Evolutionary conservation across 495 filamentous ascomycete species (phyloP).

Genomic region (Corynascus novoguineensis): DNA sequence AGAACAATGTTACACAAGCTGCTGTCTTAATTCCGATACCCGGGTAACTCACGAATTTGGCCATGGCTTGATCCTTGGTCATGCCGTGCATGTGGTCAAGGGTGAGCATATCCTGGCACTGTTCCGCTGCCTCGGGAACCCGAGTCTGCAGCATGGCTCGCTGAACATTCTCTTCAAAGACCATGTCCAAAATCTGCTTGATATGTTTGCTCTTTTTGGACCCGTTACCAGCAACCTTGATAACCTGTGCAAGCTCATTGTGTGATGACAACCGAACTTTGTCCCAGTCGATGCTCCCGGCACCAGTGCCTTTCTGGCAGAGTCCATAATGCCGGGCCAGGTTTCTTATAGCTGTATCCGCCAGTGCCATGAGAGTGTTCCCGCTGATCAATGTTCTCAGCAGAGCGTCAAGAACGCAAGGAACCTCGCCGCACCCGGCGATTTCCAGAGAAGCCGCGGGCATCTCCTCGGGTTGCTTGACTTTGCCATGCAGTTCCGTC

Average conservation of each 20-base stretch:
- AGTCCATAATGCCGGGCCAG: constrained; percentile 64
- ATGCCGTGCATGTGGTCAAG: constrained; percentile 74
- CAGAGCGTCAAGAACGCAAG: constrained; percentile 82
- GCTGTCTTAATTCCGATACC: constrained; percentile 92
- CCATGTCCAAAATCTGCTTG: constrained; percentile 74
- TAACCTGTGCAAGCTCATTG: constrained; percentile 63
- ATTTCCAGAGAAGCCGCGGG: constrained; percentile 72
- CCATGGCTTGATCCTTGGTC: constrained; percentile 62
- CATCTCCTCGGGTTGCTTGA: constrained; percentile 59
- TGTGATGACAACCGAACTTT: constrained; percentile 60
- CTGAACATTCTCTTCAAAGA: constrained; percentile 60
- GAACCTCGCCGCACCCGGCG: constrained; percentile 90
- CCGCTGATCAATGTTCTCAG: constrained; percentile 77
- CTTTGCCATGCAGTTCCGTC: constrained; percentile 58
- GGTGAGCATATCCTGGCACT: constrained; percentile 38
- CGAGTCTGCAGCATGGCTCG: constrained; percentile 7
- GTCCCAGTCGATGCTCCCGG: constrained; percentile 85
- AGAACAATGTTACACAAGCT: constrained; percentile 78
- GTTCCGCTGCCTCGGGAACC: neutral
- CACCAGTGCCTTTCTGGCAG: constrained; percentile 34
- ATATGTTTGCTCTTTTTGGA: constrained; percentile 66
- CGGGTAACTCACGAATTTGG: constrained; percentile 65
- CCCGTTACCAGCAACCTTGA: constrained; percentile 66
- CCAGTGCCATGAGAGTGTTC: constrained; percentile 61
- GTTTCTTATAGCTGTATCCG: constrained; percentile 63